Evolutionary conservation across 306 rosid genomes (phyloP), one percentile per base, ranked within the genome.

Genomic region (Amphicarpaea edgeworthii): DNA sequence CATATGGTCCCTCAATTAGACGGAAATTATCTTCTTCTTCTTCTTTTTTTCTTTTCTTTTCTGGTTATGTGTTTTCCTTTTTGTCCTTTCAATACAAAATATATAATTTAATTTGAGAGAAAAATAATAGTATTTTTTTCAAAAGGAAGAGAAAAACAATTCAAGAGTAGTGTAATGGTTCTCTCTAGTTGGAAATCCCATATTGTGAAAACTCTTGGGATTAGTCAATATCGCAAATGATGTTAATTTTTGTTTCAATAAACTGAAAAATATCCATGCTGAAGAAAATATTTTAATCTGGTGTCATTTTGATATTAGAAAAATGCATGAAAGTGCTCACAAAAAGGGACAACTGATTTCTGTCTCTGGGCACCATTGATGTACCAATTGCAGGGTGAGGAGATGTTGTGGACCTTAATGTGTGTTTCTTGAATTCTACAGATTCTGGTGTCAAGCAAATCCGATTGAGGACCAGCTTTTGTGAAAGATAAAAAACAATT

Each of bases 371-470:
- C 30, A 0, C 30, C 0, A 19, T 38, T 38, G 5, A 40, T 41
- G 58, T 15, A 30, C 20, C 9, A 6, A 34, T 34, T 34, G 8
- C 21, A 16, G 24, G 20, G 3, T 38, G 1, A 7, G 26, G 23
- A 15, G 4, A 7, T 24, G 6, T 34, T 17, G 37, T 30, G 37
- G 61, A 50, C 63, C 32, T 50, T 69, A 16, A 0, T 16, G 21
- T 15, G n/a, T 23, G 0, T 54, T 54, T 20, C 30, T 54, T 2
- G n/a, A 16, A 40, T 55, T 38, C 7, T 14, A 2, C 23, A 9
- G 7, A 42, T 73, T 55, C 57, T 58, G 77, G 68, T 3, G 19
- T 16, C 19, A 12, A 14, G 12, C 50, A 75, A 74, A 74, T 30
- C 61, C 1, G 2, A 47, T 74, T 3, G 60, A 62, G 63, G 63